Percentiles rank a stretch among this genome's conserved stretches.
phyloP scores from a whole-genome alignment of 2,329 filamentous ascomycete genomes.

The Graphium sp. region DNA sequence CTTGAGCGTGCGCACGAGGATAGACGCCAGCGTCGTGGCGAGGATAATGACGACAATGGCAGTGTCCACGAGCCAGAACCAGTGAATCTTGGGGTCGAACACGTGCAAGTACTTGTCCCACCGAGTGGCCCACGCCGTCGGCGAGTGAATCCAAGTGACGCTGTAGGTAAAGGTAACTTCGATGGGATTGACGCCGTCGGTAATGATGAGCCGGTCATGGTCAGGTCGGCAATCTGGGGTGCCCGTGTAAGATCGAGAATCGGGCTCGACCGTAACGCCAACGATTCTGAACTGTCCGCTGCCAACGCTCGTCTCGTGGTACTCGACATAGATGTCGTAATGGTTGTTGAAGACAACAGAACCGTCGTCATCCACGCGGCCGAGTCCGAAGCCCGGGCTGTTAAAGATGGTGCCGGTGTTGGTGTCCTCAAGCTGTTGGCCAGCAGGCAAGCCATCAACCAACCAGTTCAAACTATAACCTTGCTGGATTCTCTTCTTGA shows the following conservation, averaged over 20 bases:
- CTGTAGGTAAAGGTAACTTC: conserved; percentile 79
- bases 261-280: conserved; percentile 75
- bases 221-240: conserved; percentile 46
- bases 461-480: conserved; percentile 93
- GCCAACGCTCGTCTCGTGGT: conserved; percentile 55
- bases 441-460: conserved; percentile 83
- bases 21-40: conserved; percentile 81
- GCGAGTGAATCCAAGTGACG: conserved; percentile 72
- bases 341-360: conserved; percentile 71
- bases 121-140: conserved; percentile 83
- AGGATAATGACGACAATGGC: conserved; percentile 89
- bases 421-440: conserved; percentile 64
- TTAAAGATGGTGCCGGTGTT: conserved; percentile 69
- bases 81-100: conserved; percentile 94
- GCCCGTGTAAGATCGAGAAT: conserved; percentile 45
- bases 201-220: conserved; percentile 43
- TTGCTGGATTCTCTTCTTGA: conserved; percentile 67
- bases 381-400: conserved; percentile 78
- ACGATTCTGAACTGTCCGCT: conserved; percentile 64
- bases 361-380: conserved; percentile 33
- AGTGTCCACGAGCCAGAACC: conserved; percentile 96
- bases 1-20: conserved; percentile 70
- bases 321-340: conserved; percentile 87
- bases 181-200: conserved; percentile 32
- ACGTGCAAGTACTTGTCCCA: conserved; percentile 99